A percentile compares a stretch with the other conserved stretches of the same genome.
Evolutionary conservation across 2,329 filamentous ascomycete species (phyloP).

Genomic region (Triangularia setosa): DNA sequence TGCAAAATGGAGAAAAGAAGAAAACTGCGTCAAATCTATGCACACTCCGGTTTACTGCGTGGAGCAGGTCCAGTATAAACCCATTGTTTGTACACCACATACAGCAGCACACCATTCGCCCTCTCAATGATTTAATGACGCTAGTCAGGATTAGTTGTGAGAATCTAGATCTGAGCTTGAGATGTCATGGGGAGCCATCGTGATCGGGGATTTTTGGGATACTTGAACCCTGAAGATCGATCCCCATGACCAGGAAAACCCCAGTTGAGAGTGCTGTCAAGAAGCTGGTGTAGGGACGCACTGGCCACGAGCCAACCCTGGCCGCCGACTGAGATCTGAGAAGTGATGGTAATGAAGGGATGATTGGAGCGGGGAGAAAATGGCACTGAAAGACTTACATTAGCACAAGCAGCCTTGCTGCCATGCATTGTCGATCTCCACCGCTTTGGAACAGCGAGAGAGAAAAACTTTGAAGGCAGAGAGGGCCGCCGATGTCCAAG

Average conservation of each 20-base stretch:
- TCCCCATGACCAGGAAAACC: neutral
- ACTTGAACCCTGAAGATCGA: neutral
- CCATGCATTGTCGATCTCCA: slow-evolving; percentile 16
- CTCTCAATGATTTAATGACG: neutral
- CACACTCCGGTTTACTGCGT: neutral
- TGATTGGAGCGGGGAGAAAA: slow-evolving; percentile 7
- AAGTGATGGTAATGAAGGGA: neutral
- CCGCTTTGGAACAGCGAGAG: neutral
- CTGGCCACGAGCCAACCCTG: neutral
- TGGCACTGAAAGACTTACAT: slow-evolving; percentile 13
- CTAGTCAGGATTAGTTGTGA: neutral
- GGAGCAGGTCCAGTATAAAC: neutral
- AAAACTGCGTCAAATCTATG: neutral
- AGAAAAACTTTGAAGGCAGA: neutral
- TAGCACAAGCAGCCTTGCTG: slow-evolving; percentile 10
- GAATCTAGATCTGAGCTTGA: neutral
- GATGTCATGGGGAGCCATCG: neutral
- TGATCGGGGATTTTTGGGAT: neutral
- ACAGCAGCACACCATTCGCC: neutral
- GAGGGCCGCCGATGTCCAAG: neutral
- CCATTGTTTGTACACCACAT: neutral
- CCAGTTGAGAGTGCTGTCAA: neutral
- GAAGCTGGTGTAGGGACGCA: neutral
- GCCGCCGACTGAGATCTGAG: neutral
- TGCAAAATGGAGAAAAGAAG: neutral